Conservation (phyloP, 164 flowering plant genomes). For the Chimonanthus praecox region DNA sequence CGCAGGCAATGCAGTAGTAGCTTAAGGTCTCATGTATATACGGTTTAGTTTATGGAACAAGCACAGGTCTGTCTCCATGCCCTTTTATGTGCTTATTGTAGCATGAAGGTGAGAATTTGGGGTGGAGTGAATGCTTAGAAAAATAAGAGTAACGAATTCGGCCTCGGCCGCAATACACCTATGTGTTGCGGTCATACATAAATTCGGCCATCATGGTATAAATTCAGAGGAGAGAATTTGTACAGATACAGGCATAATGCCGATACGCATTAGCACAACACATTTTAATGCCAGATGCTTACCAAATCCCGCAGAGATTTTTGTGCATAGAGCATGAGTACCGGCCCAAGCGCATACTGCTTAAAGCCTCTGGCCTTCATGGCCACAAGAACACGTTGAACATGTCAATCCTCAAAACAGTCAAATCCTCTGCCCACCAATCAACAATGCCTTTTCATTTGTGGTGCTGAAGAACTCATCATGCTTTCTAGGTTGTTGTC, state of each 20-base stretch:
- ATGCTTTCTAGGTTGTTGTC: conserved; percentile 28
- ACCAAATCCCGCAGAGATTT: conserved; percentile 94
- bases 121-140: neutral
- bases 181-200: too few species aligned
- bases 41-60: neutral
- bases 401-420: conserved; percentile 62
- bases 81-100: neutral
- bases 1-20: too few species aligned
- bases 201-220: too few species aligned
- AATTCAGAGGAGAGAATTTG: too few species aligned
- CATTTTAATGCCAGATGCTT: conserved; percentile 24
- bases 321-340: conserved; percentile 90
- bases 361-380: conserved; percentile 85
- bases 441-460: conserved; percentile 54
- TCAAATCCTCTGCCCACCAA: conserved; percentile 95
- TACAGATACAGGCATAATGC: too few species aligned
- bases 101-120: neutral
- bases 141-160: too few species aligned
- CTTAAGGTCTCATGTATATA: too few species aligned
- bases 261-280: too few species aligned
- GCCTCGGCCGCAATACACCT: too few species aligned
- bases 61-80: neutral
- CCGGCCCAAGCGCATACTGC: conserved; percentile 70
- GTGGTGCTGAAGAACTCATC: conserved; percentile 24
- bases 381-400: conserved; percentile 78